These are phyloP conservation scores for Neonothopanus nambi DNA, from an alignment of 1,284 basidiomycete genomes.

Conservation along the genomic window DNA sequence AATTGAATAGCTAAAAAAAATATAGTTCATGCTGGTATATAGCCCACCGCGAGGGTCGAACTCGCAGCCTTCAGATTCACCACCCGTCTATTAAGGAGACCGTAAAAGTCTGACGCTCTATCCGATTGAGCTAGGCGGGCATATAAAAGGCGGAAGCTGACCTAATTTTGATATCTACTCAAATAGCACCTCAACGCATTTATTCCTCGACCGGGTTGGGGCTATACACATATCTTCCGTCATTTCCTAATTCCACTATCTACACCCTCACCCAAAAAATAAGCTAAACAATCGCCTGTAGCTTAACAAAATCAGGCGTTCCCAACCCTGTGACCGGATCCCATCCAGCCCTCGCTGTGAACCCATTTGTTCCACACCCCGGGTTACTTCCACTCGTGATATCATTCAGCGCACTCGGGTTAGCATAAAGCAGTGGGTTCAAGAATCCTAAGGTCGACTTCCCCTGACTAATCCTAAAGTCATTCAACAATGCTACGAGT, in stretches of 20 bases:
- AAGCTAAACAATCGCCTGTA: constrained; percentile 6
- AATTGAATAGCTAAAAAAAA: too few species aligned
- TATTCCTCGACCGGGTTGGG: too few species aligned
- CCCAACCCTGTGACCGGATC: constrained; percentile 25
- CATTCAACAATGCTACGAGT: constrained; percentile 47
- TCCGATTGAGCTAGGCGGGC: constrained; percentile 86
- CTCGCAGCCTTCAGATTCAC: constrained; percentile 83
- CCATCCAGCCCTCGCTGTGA: constrained; percentile 30
- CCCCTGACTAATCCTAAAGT: constrained; percentile 34
- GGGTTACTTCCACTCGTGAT: constrained; percentile 38
- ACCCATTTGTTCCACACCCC: constrained; percentile 34
- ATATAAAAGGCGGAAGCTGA: background rate
- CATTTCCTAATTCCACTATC: background rate
- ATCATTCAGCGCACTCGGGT: constrained; percentile 40
- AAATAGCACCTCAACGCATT: too few species aligned
- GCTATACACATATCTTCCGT: background rate
- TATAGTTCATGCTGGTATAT: constrained; percentile 21
- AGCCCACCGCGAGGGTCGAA: constrained; percentile 92
- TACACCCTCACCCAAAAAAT: background rate
- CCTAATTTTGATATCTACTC: too few species aligned
- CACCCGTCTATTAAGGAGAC: background rate
- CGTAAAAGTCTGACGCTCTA: constrained; percentile 76
- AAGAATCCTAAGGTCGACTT: constrained; percentile 45
- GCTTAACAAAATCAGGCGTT: constrained; percentile 8
- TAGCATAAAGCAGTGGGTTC: constrained; percentile 48